Conservation (phyloP, 331 rosid genomes). For the Pyrus hybrid region DNA sequence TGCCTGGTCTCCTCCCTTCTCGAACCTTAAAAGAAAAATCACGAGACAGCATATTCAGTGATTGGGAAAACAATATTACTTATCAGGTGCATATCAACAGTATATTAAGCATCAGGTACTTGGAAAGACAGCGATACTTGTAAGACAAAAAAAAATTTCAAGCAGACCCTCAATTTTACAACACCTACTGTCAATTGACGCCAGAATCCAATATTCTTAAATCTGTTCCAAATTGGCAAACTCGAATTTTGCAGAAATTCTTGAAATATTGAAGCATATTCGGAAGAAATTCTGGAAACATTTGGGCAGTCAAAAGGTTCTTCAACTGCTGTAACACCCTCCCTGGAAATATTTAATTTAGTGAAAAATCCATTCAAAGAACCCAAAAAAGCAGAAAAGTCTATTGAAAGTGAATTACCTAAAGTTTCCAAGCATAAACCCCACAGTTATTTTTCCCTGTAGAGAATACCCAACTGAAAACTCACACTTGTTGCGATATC, state of each 20-base stretch:
- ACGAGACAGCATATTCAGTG: slow-evolving; percentile 3
- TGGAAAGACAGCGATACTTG: not conserved
- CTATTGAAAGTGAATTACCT: slow-evolving; percentile 41
- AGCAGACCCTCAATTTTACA: not conserved
- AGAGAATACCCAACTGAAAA: slow-evolving; percentile 90
- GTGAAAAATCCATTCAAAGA: not conserved
- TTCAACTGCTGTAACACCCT: slow-evolving; percentile 95
- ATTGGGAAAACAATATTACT: not conserved
- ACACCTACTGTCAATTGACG: slow-evolving; percentile 78
- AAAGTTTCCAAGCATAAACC: slow-evolving; percentile 93
- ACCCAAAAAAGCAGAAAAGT: not conserved
- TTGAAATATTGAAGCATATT: slow-evolving; percentile 77
- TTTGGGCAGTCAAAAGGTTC: slow-evolving; percentile 88
- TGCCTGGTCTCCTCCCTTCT: slow-evolving; percentile 72
- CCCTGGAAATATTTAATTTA: slow-evolving; percentile 45
- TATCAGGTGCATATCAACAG: not conserved
- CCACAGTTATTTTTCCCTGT: slow-evolving; percentile 74
- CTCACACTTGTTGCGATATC: slow-evolving; percentile 94
- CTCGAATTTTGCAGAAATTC: slow-evolving; percentile 70
- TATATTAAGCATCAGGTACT: not conserved
- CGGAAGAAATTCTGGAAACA: slow-evolving; percentile 63
- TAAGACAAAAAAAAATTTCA: not conserved
- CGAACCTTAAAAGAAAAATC: slow-evolving; percentile 54
- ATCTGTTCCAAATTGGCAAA: slow-evolving; percentile 90
- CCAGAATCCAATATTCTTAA: slow-evolving; percentile 90